Base-by-base conservation (phyloP, 768 basidiomycete species). In the Steccherinum ochraceum region DNA sequence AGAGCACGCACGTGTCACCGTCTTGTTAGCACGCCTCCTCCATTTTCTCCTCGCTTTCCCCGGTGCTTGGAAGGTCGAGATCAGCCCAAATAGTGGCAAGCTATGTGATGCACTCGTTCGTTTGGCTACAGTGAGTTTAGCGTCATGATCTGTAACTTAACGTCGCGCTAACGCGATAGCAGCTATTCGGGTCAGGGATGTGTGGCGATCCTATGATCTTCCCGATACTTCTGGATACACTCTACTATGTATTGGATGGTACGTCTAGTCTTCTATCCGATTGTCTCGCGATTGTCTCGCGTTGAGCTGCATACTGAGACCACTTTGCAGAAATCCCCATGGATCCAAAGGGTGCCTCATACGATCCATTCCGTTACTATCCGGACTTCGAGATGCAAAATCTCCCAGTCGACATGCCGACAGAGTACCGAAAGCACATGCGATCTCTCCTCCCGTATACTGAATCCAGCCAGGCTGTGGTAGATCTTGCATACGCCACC, bases 201-300 rank as follows among this genome's bases (percentile, higher is more conserved):
- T 68, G 73, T 47, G 64, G 80, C 7, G 79, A 86, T 58, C 64
- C 77, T 1, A 71, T 81, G 40, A 69, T 77, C 42, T 89, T 82
- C 66, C 76, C 84, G 0, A 62, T 89, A 40, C 66, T 90, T 25
- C 64, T 89, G 20, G 89, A 92, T 68, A 90, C 89, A 2, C 67
- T 87, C 1, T 80, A 81, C 57, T 86, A 83, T 60, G 66, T 88
- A 5, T 72, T 86, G 24, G 89, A 91, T 60, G 89, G 89, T 88
- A 58, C 51, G 75, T 54, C 12, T 3, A 10, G n/a, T 48, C 30
- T 18, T 39, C 5, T n/a, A 45, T 10, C 21, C 40, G 10, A 3
- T 13, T 20, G n/a, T n/a, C n/a, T n/a, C n/a, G n/a, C n/a, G n/a
- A 10, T 16, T 44, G 13, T 45, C 42, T 20, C 41, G n/a, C n/a